phyloP scores from a whole-genome alignment of 148 eudicot species.

The Vaccinium vitisidaea region DNA sequence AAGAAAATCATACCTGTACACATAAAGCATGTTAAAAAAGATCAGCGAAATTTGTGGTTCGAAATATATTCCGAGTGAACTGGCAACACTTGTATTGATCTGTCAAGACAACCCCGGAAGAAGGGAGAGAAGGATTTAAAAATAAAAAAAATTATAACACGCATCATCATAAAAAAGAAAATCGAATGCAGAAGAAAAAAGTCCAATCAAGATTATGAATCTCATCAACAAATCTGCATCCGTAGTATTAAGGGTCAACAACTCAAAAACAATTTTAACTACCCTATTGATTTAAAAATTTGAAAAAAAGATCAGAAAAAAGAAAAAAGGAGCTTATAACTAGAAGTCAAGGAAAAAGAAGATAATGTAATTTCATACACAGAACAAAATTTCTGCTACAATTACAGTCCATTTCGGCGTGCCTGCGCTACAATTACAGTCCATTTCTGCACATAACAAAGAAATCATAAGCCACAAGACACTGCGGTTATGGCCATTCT shows the following conservation, averaged over 20 bases:
- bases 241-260: too few species aligned
- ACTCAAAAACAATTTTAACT: too few species aligned
- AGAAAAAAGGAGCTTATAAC: too few species aligned
- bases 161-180: background rate
- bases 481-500: background rate
- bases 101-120: conserved; percentile 26
- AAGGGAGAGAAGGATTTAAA: background rate
- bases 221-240: too few species aligned
- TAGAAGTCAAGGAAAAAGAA: background rate
- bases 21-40: conserved; percentile 97
- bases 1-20: conserved; percentile 63
- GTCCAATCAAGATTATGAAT: background rate
- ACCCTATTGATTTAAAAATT: too few species aligned
- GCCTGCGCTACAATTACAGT: conserved; percentile 95
- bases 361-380: background rate
- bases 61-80: conserved; percentile 83
- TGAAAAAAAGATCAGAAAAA: too few species aligned
- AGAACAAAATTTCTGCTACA: too few species aligned
- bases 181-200: background rate
- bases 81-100: conserved; percentile 95
- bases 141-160: conserved; percentile 5
- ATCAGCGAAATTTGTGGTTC: conserved; percentile 77
- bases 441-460: conserved; percentile 72
- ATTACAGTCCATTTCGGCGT: too few species aligned
- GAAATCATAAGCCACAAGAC: conserved; percentile 13